Conservation (phyloP, 345 rosid species). For the Syzygium jambos region DNA sequence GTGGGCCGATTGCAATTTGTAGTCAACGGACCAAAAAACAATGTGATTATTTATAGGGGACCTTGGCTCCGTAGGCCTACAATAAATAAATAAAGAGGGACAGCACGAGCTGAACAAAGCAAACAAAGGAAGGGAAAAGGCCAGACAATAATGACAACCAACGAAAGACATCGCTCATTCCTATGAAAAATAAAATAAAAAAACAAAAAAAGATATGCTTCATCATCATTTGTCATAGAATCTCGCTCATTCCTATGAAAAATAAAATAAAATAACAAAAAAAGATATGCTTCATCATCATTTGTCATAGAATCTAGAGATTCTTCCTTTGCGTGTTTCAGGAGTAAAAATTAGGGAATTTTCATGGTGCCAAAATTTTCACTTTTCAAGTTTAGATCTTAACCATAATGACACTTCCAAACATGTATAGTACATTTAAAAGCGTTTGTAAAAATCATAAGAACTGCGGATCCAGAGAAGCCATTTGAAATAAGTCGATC, state of each 20-base stretch:
- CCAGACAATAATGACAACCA: background rate
- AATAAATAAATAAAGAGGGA: background rate
- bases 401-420: no score
- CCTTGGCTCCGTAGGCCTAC: background rate
- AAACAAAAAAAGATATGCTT: background rate
- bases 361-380: background rate
- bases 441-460: background rate
- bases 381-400: background rate
- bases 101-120: background rate
- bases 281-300: background rate
- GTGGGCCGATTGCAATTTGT: background rate
- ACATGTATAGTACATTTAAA: background rate
- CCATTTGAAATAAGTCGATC: background rate
- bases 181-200: background rate
- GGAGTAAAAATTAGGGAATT: background rate
- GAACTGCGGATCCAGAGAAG: background rate
- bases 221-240: background rate
- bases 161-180: background rate
- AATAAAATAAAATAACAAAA: background rate
- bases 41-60: background rate
- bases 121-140: background rate
- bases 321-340: background rate
- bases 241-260: background rate
- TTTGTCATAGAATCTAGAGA: background rate
- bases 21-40: background rate